A percentile compares a stretch with the other conserved stretches of the same genome.
Conservation (phyloP, 2,329 filamentous ascomycete genomes). For the Fusarium sp. region DNA sequence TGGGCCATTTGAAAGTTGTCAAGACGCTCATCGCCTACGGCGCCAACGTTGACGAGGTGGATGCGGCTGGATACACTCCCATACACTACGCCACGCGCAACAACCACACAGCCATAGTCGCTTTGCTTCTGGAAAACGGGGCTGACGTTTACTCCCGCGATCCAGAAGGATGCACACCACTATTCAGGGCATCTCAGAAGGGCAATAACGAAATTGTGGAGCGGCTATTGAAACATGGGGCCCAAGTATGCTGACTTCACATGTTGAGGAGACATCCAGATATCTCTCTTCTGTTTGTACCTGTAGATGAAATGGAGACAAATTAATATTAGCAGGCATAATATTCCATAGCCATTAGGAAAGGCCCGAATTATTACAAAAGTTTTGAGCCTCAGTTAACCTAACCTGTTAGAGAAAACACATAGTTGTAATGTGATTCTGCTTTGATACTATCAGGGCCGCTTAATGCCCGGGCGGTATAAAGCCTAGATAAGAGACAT, state of each 20-base stretch:
- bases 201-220: constrained; percentile 8
- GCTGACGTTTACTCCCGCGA: not conserved
- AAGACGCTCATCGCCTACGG: not conserved
- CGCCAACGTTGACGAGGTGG: not conserved
- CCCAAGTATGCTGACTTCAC: constrained; percentile 1
- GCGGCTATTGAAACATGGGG: not conserved
- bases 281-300: not conserved
- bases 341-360: too few species aligned
- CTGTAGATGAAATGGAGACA: too few species aligned
- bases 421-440: too few species aligned
- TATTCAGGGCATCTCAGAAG: not conserved
- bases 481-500: too few species aligned
- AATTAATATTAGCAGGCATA: not conserved
- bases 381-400: too few species aligned
- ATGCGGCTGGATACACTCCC: not conserved
- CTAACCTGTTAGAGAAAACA: too few species aligned
- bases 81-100: constrained; percentile 7
- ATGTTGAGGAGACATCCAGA: not conserved
- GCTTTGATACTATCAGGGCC: too few species aligned
- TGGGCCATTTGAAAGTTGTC: not conserved
- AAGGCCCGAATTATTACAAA: too few species aligned
- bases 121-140: not conserved
- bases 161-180: constrained; percentile 2
- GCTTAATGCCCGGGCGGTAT: too few species aligned
- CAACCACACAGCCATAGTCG: not conserved